phyloP scores from a whole-genome alignment of 2,329 filamentous ascomycete genomes.

The Claviceps sp. region DNA sequence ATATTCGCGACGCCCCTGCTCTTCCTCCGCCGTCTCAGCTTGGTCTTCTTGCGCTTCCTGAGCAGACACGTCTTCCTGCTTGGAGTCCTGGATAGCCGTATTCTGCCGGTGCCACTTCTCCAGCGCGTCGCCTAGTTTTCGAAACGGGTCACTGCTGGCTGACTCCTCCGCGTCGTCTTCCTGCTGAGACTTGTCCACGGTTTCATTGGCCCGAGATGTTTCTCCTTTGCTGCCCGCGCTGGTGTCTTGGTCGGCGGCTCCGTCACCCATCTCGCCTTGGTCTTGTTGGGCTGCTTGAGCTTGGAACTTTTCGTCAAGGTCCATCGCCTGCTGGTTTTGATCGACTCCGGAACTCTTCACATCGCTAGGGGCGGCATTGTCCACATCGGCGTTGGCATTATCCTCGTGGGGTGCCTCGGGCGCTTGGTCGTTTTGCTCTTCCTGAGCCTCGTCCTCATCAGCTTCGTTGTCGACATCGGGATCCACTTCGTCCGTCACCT shows the following conservation, averaged over 20 bases:
- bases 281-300: slow-evolving; percentile 50
- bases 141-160: slow-evolving; percentile 58
- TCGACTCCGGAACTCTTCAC: slow-evolving; percentile 51
- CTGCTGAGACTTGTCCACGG: slow-evolving; percentile 31
- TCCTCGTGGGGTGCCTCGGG: slow-evolving; percentile 26
- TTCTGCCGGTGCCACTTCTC: slow-evolving; percentile 89
- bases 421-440: slow-evolving; percentile 27
- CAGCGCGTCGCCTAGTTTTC: slow-evolving; percentile 84
- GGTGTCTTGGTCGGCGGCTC: slow-evolving; percentile 49
- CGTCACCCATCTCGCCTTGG: slow-evolving; percentile 51
- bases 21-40: slow-evolving; percentile 40
- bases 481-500: slow-evolving; percentile 33
- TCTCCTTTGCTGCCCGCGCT: slow-evolving; percentile 50
- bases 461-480: slow-evolving; percentile 18
- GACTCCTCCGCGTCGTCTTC: slow-evolving; percentile 31
- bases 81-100: slow-evolving; percentile 56
- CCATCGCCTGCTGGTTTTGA: slow-evolving; percentile 47
- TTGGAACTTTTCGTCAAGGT: slow-evolving; percentile 48
- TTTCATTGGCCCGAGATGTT: slow-evolving; percentile 33
- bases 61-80: slow-evolving; percentile 19
- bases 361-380: slow-evolving; percentile 52
- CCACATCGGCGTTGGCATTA: slow-evolving; percentile 37
- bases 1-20: slow-evolving; percentile 72
- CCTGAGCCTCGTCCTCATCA: slow-evolving; percentile 3
- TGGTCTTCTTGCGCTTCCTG: slow-evolving; percentile 24